These are phyloP conservation scores for Cladosporium cucumerinum DNA, from an alignment of 2,329 filamentous ascomycete species.

Conservation along the genomic window DNA sequence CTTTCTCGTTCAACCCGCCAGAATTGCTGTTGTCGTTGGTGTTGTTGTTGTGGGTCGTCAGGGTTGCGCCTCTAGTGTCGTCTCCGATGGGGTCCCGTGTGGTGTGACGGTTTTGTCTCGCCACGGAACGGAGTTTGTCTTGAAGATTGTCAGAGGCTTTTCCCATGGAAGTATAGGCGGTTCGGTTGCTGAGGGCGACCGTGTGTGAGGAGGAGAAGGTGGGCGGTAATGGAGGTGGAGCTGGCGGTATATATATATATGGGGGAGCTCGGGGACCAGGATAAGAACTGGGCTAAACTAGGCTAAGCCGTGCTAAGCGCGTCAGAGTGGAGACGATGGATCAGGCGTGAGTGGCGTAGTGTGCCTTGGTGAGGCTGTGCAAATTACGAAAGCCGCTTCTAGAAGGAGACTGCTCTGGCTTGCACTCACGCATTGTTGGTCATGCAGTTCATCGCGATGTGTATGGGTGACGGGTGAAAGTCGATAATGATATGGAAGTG, in stretches of 20 bases:
- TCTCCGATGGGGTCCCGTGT: slow-evolving; percentile 24
- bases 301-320: slow-evolving; percentile 1
- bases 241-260: too few species aligned
- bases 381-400: neutral
- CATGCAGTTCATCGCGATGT: neutral
- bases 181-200: slow-evolving; percentile 15
- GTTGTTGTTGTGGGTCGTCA: slow-evolving; percentile 28
- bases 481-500: neutral
- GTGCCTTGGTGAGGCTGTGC: slow-evolving; percentile 2
- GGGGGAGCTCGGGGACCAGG: too few species aligned
- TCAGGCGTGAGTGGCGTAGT: neutral
- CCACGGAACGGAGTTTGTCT: slow-evolving; percentile 52
- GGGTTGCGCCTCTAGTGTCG: slow-evolving; percentile 32
- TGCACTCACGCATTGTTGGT: neutral
- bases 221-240: neutral
- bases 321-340: slow-evolving; percentile 7
- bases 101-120: slow-evolving; percentile 44
- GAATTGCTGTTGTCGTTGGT: slow-evolving; percentile 26
- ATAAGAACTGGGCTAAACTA: too few species aligned
- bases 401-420: slow-evolving; percentile 1
- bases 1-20: slow-evolving; percentile 33
- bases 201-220: slow-evolving; percentile 1
- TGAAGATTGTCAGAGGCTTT: slow-evolving; percentile 51
- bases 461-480: neutral
- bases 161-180: slow-evolving; percentile 48